Percentiles rank a stretch among this genome's conserved stretches.
Evolutionary conservation across 257 asterid genomes (phyloP).

Genomic region (Ocimum tenuiflorum): DNA sequence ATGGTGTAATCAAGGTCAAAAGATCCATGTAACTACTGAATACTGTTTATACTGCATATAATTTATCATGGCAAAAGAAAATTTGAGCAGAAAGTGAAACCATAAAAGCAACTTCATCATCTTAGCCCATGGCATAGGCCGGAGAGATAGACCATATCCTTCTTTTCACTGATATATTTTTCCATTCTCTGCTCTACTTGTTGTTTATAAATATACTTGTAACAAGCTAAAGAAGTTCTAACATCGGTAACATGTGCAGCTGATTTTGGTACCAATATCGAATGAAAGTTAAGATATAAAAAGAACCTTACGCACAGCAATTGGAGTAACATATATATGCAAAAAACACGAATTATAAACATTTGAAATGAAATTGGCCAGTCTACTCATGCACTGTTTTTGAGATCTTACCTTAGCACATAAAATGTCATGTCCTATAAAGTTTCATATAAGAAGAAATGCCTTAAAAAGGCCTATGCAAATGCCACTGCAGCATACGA

Average conservation of each 20-base stretch:
- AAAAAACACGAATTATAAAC: not conserved
- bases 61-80: not conserved
- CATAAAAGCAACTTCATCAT: not conserved
- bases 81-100: too few species aligned
- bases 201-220: not conserved
- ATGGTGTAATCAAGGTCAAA: not conserved
- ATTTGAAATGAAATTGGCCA: not conserved
- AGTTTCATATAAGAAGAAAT: too few species aligned
- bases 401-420: not conserved
- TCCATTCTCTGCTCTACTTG: not conserved
- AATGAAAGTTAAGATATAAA: not conserved
- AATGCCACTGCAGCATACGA: too few species aligned
- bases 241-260: not conserved
- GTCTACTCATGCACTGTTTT: not conserved
- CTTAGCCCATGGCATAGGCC: not conserved
- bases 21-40: not conserved
- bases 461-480: too few species aligned
- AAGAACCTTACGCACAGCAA: not conserved
- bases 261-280: not conserved
- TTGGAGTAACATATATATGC: not conserved
- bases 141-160: not conserved
- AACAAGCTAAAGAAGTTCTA: not conserved
- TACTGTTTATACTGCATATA: not conserved
- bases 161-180: not conserved
- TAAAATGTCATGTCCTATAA: too few species aligned